A percentile compares a stretch with the other conserved stretches of the same genome.
Evolutionary conservation across 495 filamentous ascomycete genomes (phyloP).

Genomic region (Haplographium delicatum): DNA sequence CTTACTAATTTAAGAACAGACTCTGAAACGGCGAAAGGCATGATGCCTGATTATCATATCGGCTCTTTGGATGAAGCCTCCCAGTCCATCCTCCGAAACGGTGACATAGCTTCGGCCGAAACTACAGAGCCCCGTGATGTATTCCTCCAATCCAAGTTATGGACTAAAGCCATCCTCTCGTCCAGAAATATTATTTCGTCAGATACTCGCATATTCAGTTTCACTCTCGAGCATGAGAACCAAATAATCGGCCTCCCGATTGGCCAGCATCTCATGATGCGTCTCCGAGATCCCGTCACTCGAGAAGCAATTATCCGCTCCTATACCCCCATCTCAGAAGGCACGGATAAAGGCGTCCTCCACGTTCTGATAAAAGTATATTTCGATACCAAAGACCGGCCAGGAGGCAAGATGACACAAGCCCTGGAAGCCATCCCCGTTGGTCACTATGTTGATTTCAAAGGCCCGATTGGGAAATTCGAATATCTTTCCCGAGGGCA

Average conservation of each 20-base stretch:
- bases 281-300: constrained; percentile 63
- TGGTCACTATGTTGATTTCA: constrained; percentile 73
- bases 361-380: constrained; percentile 86
- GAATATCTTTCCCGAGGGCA: constrained; percentile 67
- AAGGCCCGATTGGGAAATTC: constrained; percentile 87
- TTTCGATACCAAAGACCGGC: constrained; percentile 48
- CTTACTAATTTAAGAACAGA: constrained; percentile 44
- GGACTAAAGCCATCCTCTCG: constrained; percentile 64
- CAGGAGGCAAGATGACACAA: constrained; percentile 81
- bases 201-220: constrained; percentile 81
- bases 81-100: constrained; percentile 39
- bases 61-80: constrained; percentile 64
- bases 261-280: constrained; percentile 88
- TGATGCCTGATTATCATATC: constrained; percentile 89
- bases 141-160: constrained; percentile 68
- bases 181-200: constrained; percentile 63
- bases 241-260: constrained; percentile 76
- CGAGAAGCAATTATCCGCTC: constrained; percentile 72
- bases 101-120: constrained; percentile 15
- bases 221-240: constrained; percentile 66
- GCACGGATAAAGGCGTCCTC: constrained; percentile 53
- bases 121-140: constrained; percentile 37
- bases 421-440: constrained; percentile 69
- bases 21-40: constrained; percentile 84
- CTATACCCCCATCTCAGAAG: constrained; percentile 82